A percentile compares a stretch with the other conserved stretches of the same genome.
phyloP scores from a whole-genome alignment of 345 rosid species.

The Syzygium oleosum region DNA sequence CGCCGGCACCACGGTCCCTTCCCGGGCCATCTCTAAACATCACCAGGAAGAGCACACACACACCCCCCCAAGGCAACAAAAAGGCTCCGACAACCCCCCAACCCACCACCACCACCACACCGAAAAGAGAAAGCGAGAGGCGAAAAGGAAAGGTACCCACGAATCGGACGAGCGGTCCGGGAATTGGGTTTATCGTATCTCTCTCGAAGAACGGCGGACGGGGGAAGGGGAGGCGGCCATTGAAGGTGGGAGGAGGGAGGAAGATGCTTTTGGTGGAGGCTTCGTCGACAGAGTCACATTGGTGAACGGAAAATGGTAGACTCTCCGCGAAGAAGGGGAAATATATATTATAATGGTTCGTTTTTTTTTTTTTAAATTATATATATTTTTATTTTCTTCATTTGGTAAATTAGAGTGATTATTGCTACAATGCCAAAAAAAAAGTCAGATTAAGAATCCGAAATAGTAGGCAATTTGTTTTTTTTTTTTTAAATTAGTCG shows the following conservation, averaged over 20 bases:
- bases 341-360: neutral
- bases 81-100: neutral
- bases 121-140: neutral
- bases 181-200: neutral
- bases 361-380: neutral
- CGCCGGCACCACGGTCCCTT: slow-evolving; percentile 56
- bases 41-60: neutral
- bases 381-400: neutral
- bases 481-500: too few species aligned
- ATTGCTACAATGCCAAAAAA: neutral
- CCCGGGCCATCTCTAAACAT: slow-evolving; percentile 44
- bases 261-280: neutral
- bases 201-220: neutral
- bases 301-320: neutral
- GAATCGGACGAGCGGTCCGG: neutral
- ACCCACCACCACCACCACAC: too few species aligned
- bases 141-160: neutral
- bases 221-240: neutral
- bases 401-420: neutral
- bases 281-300: neutral
- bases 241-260: neutral
- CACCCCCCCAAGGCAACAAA: neutral
- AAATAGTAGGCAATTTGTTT: too few species aligned
- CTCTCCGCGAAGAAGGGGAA: neutral
- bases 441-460: neutral